A percentile compares a stretch with the other conserved stretches of the same genome.
phyloP scores from a whole-genome alignment of 495 filamentous ascomycete species.

The Delitschia confertaspora region DNA sequence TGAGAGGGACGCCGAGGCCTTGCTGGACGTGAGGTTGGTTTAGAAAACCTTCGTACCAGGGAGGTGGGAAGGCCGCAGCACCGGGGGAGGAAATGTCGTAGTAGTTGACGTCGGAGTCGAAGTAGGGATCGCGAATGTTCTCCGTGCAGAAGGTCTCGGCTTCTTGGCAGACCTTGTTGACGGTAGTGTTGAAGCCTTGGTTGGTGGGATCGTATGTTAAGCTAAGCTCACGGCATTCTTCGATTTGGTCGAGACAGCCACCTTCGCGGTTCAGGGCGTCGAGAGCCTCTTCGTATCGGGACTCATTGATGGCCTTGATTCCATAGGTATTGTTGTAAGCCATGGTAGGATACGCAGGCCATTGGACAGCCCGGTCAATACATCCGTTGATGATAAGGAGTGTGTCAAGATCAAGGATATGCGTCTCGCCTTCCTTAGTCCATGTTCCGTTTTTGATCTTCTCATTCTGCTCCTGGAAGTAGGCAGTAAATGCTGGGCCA shows the following conservation, averaged over 20 bases:
- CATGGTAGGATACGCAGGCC: constrained; percentile 34
- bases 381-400: constrained; percentile 64
- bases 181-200: constrained; percentile 37
- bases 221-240: constrained; percentile 41
- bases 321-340: constrained; percentile 41
- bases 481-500: constrained; percentile 38
- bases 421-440: constrained; percentile 16
- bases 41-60: constrained; percentile 24
- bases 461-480: constrained; percentile 32
- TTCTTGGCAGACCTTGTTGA: constrained; percentile 41
- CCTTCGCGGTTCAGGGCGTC: constrained; percentile 39
- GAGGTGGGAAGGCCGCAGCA: constrained; percentile 23
- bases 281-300: constrained; percentile 31
- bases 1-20: constrained; percentile 28
- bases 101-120: constrained; percentile 33
- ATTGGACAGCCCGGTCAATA: constrained; percentile 41
- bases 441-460: constrained; percentile 28
- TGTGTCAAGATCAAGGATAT: constrained; percentile 27
- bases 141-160: constrained; percentile 42
- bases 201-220: constrained; percentile 39
- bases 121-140: constrained; percentile 42
- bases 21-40: constrained; percentile 29
- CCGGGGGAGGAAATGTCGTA: constrained; percentile 24
- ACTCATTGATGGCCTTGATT: constrained; percentile 33
- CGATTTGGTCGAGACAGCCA: constrained; percentile 47